These are phyloP conservation scores for Nothophaeocryptopus gaeumannii DNA, from an alignment of 2,329 filamentous ascomycete species.

Conservation along the genomic window DNA sequence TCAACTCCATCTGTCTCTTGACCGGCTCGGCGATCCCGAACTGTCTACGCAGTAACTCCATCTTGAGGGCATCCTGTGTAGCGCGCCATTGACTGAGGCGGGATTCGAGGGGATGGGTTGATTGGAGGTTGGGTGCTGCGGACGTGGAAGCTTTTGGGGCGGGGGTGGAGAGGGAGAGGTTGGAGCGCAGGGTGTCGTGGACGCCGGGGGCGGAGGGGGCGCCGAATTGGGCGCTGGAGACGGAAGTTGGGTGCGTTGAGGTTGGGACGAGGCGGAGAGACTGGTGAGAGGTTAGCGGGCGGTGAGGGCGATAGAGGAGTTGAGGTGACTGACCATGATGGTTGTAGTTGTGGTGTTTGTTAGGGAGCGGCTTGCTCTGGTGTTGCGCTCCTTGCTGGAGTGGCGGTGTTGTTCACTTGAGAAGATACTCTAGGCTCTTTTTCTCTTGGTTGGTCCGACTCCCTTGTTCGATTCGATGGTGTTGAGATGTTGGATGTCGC, in stretches of 20 bases:
- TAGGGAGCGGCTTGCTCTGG: not conserved
- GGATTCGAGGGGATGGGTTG: conserved; percentile 83
- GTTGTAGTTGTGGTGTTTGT: conserved; percentile 1
- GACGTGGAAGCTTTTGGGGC: conserved; percentile 51
- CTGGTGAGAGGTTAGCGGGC: conserved; percentile 21
- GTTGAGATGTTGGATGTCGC: conserved; percentile 3
- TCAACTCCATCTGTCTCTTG: conserved; percentile 89
- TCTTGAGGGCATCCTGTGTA: conserved; percentile 83
- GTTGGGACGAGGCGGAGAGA: conserved; percentile 80
- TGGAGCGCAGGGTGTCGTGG: conserved; percentile 87
- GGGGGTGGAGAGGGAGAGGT: conserved; percentile 59
- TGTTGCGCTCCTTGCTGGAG: not conserved
- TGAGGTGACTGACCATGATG: conserved; percentile 13
- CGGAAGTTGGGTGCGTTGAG: conserved; percentile 58
- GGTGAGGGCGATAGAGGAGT: not conserved
- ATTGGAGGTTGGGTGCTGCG: conserved; percentile 52
- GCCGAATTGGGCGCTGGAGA: conserved; percentile 51
- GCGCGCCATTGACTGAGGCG: conserved; percentile 86
- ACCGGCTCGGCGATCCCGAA: conserved; percentile 94
- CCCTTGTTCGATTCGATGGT: conserved; percentile 5
- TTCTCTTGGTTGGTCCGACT: not conserved
- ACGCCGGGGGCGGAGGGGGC: conserved; percentile 91
- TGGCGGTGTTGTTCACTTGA: not conserved
- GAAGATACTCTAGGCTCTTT: not conserved
- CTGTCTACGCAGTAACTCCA: conserved; percentile 79